Percentiles rank a stretch among this genome's conserved stretches.
These are phyloP conservation scores for Zygosaccharomyces lentus DNA, from an alignment of 805 yeast species.

Conservation along the genomic window DNA sequence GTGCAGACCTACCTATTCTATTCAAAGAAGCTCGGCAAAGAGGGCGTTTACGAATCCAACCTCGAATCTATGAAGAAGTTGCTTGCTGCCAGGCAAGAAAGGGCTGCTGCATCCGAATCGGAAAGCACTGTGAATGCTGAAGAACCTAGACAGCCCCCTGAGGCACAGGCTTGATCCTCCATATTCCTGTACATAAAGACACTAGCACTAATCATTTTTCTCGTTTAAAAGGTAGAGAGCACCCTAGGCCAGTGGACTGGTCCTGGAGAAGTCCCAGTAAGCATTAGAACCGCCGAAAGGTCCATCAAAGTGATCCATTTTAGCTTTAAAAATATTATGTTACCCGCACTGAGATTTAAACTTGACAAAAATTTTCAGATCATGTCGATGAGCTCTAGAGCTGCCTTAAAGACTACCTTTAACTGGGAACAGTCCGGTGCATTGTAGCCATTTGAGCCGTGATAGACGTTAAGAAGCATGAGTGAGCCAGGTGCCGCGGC, in stretches of 20 bases:
- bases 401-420: not conserved
- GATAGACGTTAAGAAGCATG: not conserved
- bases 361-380: constrained; percentile 4
- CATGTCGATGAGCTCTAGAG: constrained; percentile 3
- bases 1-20: constrained; percentile 12
- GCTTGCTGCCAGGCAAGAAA: constrained; percentile 1
- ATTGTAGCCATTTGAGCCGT: not conserved
- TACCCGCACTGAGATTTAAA: not conserved
- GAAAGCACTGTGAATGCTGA: not conserved
- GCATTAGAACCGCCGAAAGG: not conserved
- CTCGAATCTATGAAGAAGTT: constrained; percentile 8
- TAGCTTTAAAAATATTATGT: not conserved
- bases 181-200: not conserved
- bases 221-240: not conserved
- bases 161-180: not conserved
- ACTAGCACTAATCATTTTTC: not conserved
- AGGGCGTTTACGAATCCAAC: constrained; percentile 18
- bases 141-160: not conserved
- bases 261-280: too few relatives aligned
- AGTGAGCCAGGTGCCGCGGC: constrained; percentile 3
- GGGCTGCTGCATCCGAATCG: not conserved
- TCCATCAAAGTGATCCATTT: not conserved
- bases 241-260: too few relatives aligned
- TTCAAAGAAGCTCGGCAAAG: constrained; percentile 6
- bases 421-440: too few relatives aligned